Evolutionary conservation across 2,329 filamentous ascomycete genomes (phyloP).

Genomic region (Phialocephala subalpina): DNA sequence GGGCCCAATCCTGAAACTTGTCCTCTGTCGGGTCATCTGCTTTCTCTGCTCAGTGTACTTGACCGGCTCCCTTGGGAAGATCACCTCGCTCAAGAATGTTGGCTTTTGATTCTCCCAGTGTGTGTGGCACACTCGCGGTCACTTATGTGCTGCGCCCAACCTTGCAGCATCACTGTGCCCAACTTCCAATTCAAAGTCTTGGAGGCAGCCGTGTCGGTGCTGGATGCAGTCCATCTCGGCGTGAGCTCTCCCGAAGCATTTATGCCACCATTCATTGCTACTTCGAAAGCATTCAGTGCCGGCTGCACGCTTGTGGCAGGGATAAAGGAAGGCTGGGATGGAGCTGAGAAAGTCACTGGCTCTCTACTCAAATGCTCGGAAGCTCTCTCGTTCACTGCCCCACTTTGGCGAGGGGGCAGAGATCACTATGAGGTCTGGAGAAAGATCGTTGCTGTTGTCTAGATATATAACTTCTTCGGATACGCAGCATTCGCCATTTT

Average conservation of each 20-base stretch:
- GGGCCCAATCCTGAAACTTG: neutral
- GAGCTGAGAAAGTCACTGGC: neutral
- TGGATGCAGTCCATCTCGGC: neutral
- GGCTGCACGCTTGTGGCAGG: neutral
- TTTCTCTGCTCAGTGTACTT: neutral
- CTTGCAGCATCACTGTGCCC: neutral
- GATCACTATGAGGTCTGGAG: neutral
- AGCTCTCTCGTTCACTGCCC: neutral
- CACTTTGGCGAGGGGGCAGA: neutral
- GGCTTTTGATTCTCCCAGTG: neutral
- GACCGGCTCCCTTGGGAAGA: neutral
- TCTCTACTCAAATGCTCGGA: neutral
- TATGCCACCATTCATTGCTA: neutral
- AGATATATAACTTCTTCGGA: neutral
- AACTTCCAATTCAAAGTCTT: neutral
- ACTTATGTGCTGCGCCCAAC: neutral
- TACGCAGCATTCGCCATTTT: neutral
- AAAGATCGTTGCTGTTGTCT: neutral
- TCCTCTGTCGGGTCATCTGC: neutral
- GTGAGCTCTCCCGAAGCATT: neutral
- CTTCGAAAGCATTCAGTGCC: neutral
- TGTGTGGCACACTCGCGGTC: neutral
- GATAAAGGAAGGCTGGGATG: neutral
- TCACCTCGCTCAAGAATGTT: neutral
- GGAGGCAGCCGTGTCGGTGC: neutral